Evolutionary conservation across 1,139 yeast species (phyloP), one percentile per base, ranked within the genome.

Genomic region (Kluyveromyces marxianus): DNA sequence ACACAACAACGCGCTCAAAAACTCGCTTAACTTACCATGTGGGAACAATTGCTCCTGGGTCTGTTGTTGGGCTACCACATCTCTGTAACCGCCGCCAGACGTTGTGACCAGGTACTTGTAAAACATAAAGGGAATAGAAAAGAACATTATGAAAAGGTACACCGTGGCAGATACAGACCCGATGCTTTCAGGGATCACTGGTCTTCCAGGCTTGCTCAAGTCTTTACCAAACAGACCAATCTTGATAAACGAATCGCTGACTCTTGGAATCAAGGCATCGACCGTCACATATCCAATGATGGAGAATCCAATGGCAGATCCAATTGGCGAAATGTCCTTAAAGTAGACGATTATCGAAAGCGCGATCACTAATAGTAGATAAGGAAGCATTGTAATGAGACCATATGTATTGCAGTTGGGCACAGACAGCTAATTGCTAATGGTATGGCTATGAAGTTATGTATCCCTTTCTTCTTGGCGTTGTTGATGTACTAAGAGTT

Each of bases 211-310:
- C 62, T 92, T 92, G 44, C 89, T 81, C 62, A 88, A 58, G 60
- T 92, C 99, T 52, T 75, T 79, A 5, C 99, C 99, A 52, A 71
- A 77, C 26, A 92, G 72, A 0, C 98, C 98, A 39, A 84, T 79
- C 48, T 75, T 74, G 34, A 85, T 74, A 64, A 94, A 88, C 44
- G 81, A 73, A 1, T 78, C 73, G 1, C 82, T 75, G 14, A 84
- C 74, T 35, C 72, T 67, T 0, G 97, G 97, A 34, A 89, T 81
- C 52, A 88, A 62, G 47, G 68, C 65, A 48, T 71, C 67, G 3
- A 90, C 81, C 33, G 74, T 68, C 7, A 76, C 64, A 59, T 78
- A 85, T 0, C 95, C 95, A 10, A 83, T 55, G 2, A 83, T 65
- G 2, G 83, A 74, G 60, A 88, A 82, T 4, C 89, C 92, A 8